These are phyloP conservation scores for Cladorrhinum sp. DNA, from an alignment of 2,329 filamentous ascomycete species.

Conservation along the genomic window DNA sequence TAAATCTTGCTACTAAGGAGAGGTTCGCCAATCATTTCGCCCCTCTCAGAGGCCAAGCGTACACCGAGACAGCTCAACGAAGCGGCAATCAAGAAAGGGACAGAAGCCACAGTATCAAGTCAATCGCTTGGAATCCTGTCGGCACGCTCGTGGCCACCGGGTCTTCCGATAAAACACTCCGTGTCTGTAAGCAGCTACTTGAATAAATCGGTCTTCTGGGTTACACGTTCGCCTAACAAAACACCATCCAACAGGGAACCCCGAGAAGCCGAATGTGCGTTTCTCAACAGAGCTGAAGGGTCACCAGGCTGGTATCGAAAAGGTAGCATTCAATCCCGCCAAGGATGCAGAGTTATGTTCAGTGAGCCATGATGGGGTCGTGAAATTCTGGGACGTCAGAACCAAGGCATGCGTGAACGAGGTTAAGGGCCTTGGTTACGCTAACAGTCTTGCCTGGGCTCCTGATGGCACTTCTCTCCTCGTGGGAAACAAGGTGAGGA, in stretches of 20 bases:
- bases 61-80: conserved; percentile 52
- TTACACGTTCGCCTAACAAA: conserved; percentile 10
- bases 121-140: conserved; percentile 84
- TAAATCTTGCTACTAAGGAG: conserved; percentile 50
- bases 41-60: conserved; percentile 66
- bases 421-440: conserved; percentile 62
- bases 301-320: conserved; percentile 64
- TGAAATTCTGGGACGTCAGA: conserved; percentile 78
- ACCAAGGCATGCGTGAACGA: conserved; percentile 69
- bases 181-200: conserved; percentile 59
- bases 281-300: conserved; percentile 74
- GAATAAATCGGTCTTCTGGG: neutral
- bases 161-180: conserved; percentile 64
- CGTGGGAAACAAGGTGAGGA: conserved; percentile 66
- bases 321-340: conserved; percentile 73
- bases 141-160: conserved; percentile 84
- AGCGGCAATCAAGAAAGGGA: conserved; percentile 36
- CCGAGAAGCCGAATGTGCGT: conserved; percentile 69
- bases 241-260: conserved; percentile 57
- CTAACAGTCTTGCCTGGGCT: conserved; percentile 70
- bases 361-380: conserved; percentile 68
- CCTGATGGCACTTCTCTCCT: conserved; percentile 68
- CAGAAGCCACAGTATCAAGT: conserved; percentile 62
- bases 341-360: conserved; percentile 76
- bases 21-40: conserved; percentile 66